These are phyloP conservation scores for Backusella parvicylindrica DNA, from an alignment of 192 early-diverging fungal genomes.

Conservation along the genomic window DNA sequence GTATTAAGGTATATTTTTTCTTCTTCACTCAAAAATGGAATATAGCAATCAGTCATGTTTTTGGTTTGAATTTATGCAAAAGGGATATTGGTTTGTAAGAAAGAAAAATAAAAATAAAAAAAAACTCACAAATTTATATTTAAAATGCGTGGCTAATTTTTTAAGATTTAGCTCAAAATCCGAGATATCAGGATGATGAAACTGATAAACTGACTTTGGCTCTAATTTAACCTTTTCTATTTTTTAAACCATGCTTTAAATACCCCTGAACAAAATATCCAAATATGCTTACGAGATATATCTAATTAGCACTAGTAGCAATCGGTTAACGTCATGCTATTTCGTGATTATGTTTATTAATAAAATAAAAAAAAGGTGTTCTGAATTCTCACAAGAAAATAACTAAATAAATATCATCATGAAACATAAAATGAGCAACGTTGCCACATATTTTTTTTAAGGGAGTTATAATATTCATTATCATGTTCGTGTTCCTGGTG, in stretches of 20 bases:
- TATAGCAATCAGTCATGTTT: neutral
- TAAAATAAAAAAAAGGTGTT: no score
- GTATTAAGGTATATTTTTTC: constrained; percentile 6
- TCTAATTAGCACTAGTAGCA: neutral
- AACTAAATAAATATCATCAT: neutral
- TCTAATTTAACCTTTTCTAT: neutral
- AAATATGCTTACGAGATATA: neutral
- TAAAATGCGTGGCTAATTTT: neutral
- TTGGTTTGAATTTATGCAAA: neutral
- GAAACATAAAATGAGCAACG: neutral
- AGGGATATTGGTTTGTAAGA: neutral
- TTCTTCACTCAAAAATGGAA: constrained; percentile 10
- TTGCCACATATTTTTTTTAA: neutral
- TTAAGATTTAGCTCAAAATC: neutral
- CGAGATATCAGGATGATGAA: constrained; percentile 6
- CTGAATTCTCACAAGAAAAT: neutral
- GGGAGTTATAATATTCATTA: neutral
- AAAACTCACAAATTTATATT: neutral
- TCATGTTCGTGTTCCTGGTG: neutral
- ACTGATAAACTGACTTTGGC: neutral
- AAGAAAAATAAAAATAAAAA: neutral
- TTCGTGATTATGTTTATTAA: neutral
- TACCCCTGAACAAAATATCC: neutral
- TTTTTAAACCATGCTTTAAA: neutral
- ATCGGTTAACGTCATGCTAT: neutral